These are phyloP conservation scores for Sporisorium graminicola DNA, from an alignment of 1,284 basidiomycete genomes.

Conservation along the genomic window DNA sequence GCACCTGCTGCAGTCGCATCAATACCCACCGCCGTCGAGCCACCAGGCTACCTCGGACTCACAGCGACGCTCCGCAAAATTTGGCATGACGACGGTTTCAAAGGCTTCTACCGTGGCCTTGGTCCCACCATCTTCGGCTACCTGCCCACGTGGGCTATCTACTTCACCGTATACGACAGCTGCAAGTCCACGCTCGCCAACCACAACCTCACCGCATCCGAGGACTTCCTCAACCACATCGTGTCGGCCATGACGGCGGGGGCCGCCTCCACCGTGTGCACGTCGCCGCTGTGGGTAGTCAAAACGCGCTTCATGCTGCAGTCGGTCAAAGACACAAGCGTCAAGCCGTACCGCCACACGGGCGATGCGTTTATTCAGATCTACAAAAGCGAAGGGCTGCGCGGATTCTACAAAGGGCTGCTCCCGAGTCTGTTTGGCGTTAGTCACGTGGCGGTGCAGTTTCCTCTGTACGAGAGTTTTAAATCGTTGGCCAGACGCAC, in stretches of 20 bases:
- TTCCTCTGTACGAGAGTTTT: constrained; percentile 67
- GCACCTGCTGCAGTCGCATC: not conserved
- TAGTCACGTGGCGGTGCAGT: constrained; percentile 67
- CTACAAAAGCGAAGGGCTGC: constrained; percentile 56
- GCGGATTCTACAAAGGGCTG: constrained; percentile 66
- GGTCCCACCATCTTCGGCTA: constrained; percentile 68
- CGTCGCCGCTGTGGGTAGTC: constrained; percentile 67
- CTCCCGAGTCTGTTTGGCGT: constrained; percentile 65
- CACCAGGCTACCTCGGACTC: constrained; percentile 25
- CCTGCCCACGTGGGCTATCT: constrained; percentile 69
- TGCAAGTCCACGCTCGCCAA: constrained; percentile 46
- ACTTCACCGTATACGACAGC: constrained; percentile 67
- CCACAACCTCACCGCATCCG: constrained; percentile 14
- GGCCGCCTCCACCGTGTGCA: constrained; percentile 62
- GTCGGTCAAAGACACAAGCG: constrained; percentile 19
- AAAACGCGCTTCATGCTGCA: constrained; percentile 68
- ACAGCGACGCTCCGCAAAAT: constrained; percentile 50
- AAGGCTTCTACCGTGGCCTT: constrained; percentile 67
- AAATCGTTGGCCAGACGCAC: constrained; percentile 43
- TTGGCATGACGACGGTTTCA: constrained; percentile 62
- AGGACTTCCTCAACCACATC: constrained; percentile 65
- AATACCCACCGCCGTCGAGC: constrained; percentile 9
- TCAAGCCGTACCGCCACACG: constrained; percentile 59
- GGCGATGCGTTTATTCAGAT: constrained; percentile 66
- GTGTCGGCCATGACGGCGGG: constrained; percentile 66